Evolutionary conservation across 1,284 basidiomycete species (phyloP).

Genomic region (Wallemia mellicola): DNA sequence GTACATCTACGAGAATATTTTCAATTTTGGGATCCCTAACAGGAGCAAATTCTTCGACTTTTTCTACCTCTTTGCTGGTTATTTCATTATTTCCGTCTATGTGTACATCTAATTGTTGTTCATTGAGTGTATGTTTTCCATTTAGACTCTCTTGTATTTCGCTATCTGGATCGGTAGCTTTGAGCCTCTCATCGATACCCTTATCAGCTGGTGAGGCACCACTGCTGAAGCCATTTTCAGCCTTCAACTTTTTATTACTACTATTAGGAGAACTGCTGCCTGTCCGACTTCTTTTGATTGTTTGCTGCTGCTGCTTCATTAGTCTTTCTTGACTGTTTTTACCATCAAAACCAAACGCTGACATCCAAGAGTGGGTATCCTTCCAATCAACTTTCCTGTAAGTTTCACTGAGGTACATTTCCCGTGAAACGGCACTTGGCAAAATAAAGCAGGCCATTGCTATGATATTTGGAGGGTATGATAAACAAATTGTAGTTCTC

Average conservation of each 20-base stretch:
- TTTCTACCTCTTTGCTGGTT: not conserved
- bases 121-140: not conserved
- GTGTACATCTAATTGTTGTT: not conserved
- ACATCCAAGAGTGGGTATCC: not conserved
- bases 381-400: not conserved
- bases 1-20: not conserved
- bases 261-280: not conserved
- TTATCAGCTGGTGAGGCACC: not conserved
- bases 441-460: not conserved
- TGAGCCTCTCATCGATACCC: not conserved
- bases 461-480: not conserved
- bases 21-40: not conserved
- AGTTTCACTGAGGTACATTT: not conserved
- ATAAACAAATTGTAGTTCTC: not conserved
- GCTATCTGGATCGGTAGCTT: not conserved
- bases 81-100: not conserved
- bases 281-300: not conserved
- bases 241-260: not conserved
- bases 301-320: too few species aligned
- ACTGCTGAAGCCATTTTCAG: not conserved
- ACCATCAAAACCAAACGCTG: too few species aligned
- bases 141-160: not conserved
- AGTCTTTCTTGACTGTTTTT: too few species aligned
- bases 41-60: not conserved
- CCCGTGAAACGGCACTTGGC: not conserved